Percentiles rank a stretch among this genome's conserved stretches.
These are phyloP conservation scores for Immersiporthe knoxdaviesiana DNA, from an alignment of 2,329 filamentous ascomycete species.

Conservation along the genomic window DNA sequence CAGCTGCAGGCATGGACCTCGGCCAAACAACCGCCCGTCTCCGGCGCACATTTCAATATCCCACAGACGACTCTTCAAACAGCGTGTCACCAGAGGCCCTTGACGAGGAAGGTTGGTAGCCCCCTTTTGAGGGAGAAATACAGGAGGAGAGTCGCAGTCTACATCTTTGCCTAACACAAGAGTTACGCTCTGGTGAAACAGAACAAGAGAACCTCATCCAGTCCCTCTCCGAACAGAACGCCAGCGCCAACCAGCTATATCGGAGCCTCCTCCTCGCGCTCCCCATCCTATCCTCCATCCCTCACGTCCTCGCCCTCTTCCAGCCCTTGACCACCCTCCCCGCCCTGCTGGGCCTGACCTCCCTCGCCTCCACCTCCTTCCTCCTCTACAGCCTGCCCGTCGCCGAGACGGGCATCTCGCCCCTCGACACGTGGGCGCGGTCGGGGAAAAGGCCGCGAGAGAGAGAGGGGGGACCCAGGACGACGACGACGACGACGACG, in stretches of 20 bases:
- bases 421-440: conserved; percentile 50
- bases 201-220: conserved; percentile 69
- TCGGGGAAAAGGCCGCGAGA: conserved; percentile 31
- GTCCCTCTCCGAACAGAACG: conserved; percentile 58
- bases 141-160: neutral
- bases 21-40: conserved; percentile 58
- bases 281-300: conserved; percentile 58
- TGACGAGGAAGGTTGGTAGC: conserved; percentile 70
- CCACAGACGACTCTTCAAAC: conserved; percentile 58
- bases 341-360: conserved; percentile 63
- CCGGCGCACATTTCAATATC: conserved; percentile 78
- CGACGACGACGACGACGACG: too few relatives aligned
- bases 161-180: conserved; percentile 5
- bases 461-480: neutral
- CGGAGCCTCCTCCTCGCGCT: conserved; percentile 61
- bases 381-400: conserved; percentile 61
- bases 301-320: conserved; percentile 58
- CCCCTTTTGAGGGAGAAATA: neutral
- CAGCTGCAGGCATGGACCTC: conserved; percentile 30
- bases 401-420: conserved; percentile 54
- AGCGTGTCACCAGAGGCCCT: conserved; percentile 62
- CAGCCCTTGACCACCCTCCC: conserved; percentile 42
- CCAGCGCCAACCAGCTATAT: conserved; percentile 61
- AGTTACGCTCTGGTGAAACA: conserved; percentile 34
- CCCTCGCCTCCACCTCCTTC: conserved; percentile 65